Base-by-base conservation (phyloP, 2,329 filamentous ascomycete species). In the Diplocarpon rosae region DNA sequence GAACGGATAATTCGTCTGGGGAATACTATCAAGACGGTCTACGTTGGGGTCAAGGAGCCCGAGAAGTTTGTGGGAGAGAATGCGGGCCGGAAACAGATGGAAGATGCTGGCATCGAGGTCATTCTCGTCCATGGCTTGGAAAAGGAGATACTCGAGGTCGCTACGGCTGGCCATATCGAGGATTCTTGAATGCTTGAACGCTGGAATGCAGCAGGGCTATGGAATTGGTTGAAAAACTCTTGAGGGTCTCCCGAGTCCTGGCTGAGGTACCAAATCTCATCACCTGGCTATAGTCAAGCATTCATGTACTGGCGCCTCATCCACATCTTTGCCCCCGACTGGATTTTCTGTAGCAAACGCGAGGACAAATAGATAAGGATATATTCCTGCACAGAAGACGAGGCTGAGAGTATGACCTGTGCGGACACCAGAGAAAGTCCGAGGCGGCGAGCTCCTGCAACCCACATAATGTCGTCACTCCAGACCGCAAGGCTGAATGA, bases 41-140 rank as follows among this genome's bases (percentile, higher is more conserved):
- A 90, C 55, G 80, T 93, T 24, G 92, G 30, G 0, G 85, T 95
- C 0, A 73, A 80, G 55, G 92, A 98, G 66, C 92, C 92, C 0
- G 83, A 85, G 56, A 95, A 78, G 28, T 98, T 96, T 65, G 86
- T 96, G 14, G 79, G 78, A 5, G 73, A 83, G 48, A 96, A 94
- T 52, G 75, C 80, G 46, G 88, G 88, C 7, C 78, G 80, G 56
- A 68, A 65, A 54, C 80, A 76, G 60, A 68, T 98, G 45, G 73
- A 80, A 55, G 74, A 76, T 37, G 80, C 78, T 4, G 88, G 87
- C 0, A 75, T 98, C 41, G 65, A 77, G 36, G 85, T 90, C 51
- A 66, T 85, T 34, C 76, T 83, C 61, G 74, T 95, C 3, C 56
- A 69, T 14, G 90, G 88, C 0, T 61, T 95, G 43, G 86, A 95